These are phyloP conservation scores for Nicotiana benthamiana DNA, from an alignment of 257 asterid species.

Conservation along the genomic window DNA sequence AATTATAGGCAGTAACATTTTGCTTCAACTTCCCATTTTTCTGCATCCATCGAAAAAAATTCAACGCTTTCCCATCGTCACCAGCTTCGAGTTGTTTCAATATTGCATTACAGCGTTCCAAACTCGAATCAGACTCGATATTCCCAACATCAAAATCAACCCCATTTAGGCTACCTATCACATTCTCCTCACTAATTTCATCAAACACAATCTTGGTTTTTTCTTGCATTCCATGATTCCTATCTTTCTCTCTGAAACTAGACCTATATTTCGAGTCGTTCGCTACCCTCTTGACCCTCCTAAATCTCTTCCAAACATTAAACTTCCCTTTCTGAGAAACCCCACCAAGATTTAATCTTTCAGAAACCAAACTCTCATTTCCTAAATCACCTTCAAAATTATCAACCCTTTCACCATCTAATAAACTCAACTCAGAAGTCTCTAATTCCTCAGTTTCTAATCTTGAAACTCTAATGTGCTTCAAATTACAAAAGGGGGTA, in stretches of 20 bases:
- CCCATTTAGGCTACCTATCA: constrained; percentile 17
- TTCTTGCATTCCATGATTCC: constrained; percentile 18
- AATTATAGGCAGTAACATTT: constrained; percentile 54
- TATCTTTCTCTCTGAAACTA: constrained; percentile 11
- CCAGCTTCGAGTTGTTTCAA: constrained; percentile 54
- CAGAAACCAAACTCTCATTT: constrained; percentile 25
- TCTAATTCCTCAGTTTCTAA: constrained; percentile 37
- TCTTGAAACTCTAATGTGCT: constrained; percentile 46
- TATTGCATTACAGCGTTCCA: constrained; percentile 43
- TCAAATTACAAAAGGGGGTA: constrained; percentile 40
- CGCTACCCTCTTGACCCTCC: constrained; percentile 21
- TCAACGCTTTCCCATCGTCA: constrained; percentile 37
- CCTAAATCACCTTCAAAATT: constrained; percentile 19
- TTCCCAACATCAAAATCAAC: constrained; percentile 19
- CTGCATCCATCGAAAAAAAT: constrained; percentile 75
- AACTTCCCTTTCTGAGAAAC: constrained; percentile 21
- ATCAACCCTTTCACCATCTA: constrained; percentile 13
- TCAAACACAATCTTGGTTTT: constrained; percentile 4
- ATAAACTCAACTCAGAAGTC: constrained; percentile 18
- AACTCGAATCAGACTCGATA: constrained; percentile 31
- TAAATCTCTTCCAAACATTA: constrained; percentile 44
- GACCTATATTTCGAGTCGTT: constrained; percentile 18
- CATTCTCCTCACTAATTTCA: constrained; percentile 12
- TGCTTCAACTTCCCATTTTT: constrained; percentile 56
- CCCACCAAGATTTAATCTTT: constrained; percentile 17